Evolutionary conservation across 805 yeast species (phyloP), one percentile per base, ranked within the genome.

Genomic region (Nakazawaea molendinolei): DNA sequence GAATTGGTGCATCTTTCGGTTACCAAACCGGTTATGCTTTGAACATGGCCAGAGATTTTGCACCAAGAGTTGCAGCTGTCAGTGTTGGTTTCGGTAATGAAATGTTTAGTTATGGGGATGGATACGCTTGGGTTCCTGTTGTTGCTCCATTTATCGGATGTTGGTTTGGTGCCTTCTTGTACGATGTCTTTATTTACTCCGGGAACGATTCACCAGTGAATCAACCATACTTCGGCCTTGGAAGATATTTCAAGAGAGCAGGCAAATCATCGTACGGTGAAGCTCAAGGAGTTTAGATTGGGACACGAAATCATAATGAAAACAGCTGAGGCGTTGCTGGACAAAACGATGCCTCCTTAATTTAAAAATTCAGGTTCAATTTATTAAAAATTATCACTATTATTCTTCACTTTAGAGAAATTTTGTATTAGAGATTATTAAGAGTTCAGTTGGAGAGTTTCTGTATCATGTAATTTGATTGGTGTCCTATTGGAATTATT

Each of bases 11-110:
- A n/a, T 52, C 71, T 8, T 57, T 65, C 43, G 72, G 75, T 31
- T 67, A 58, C 50, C 68, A 67, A 48, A 71, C 78, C n/a, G 76
- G 75, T 14, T 68, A 67, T 45, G 77, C 76, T 27, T 52, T 72
- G 47, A 72, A 72, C 53, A 54, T 65, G 39, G 76, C 76, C 22
- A 67, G 79, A 55, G 79, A 72, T 52, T 57, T 71, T 34, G 74
- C 70, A 15, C 78, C 79, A 39, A 56, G 79, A 45, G 47, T 72
- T 27, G 74, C 73, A 23, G 52, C 73, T 14, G 57, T 60, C 26
- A 54, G 69, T 35, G 58, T 68, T 24, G 79, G 79, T 21, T 68
- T 69, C 42, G 64, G 68, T 27, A 49, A 51, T 21, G 63, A 52
- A 24, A 55, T 50, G 45, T 69, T 68, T 62, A 47, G 55, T 13